phyloP scores from a whole-genome alignment of 1,284 basidiomycete species.

The Tausonia pullulans region DNA sequence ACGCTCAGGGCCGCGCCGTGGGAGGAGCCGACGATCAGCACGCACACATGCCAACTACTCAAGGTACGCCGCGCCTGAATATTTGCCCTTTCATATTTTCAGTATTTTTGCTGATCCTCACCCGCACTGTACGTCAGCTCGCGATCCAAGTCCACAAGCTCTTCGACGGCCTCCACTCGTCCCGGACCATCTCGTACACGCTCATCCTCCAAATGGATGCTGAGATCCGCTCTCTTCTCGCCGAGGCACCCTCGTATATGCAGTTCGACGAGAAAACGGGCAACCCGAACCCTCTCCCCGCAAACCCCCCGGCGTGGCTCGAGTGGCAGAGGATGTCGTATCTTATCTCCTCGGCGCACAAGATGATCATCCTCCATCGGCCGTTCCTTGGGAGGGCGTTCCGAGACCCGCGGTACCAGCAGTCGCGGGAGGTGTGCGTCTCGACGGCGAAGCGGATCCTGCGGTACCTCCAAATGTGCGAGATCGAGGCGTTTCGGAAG shows the following conservation, averaged over 20 bases:
- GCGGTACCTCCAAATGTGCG: background rate
- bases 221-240: conserved; percentile 8
- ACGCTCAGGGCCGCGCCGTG: background rate
- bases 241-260: conserved; percentile 19
- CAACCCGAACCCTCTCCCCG: conserved; percentile 3
- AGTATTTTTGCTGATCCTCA: background rate
- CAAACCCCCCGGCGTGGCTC: conserved; percentile 17
- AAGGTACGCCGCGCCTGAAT: conserved; percentile 5
- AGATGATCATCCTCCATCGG: conserved; percentile 20
- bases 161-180: conserved; percentile 10
- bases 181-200: conserved; percentile 12
- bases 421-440: conserved; percentile 16
- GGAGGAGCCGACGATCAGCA: conserved; percentile 15
- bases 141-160: conserved; percentile 5
- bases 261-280: conserved; percentile 8
- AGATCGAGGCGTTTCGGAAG: conserved; percentile 8
- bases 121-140: background rate
- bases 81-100: background rate
- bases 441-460: conserved; percentile 1
- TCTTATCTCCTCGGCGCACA: conserved; percentile 15
- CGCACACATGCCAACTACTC: conserved; percentile 18
- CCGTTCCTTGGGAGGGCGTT: conserved; percentile 21
- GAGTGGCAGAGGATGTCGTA: conserved; percentile 20
- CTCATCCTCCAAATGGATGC: conserved; percentile 14
- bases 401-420: conserved; percentile 16